phyloP scores from a whole-genome alignment of 805 yeast species.

The Teunomyces gatunensis region DNA sequence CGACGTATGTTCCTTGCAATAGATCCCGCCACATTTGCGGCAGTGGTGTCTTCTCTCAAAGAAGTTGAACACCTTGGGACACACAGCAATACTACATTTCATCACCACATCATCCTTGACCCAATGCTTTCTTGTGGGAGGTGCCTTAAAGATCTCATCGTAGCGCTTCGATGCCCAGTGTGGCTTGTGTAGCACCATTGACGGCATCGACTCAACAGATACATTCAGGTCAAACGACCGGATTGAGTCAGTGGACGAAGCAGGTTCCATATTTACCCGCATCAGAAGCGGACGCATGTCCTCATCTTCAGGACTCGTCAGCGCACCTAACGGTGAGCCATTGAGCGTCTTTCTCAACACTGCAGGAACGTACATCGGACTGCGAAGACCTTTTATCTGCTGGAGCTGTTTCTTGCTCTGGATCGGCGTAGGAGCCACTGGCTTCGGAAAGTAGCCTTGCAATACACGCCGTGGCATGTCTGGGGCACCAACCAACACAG shows the following conservation, averaged over 20 bases:
- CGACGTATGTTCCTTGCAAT: slow-evolving; percentile 65
- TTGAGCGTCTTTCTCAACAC: slow-evolving; percentile 55
- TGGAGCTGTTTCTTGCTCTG: slow-evolving; percentile 38
- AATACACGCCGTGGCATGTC: slow-evolving; percentile 13
- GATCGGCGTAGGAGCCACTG: neutral
- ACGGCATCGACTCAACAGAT: slow-evolving; percentile 24
- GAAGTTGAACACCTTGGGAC: slow-evolving; percentile 68
- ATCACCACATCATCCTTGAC: slow-evolving; percentile 61
- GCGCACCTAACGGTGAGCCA: slow-evolving; percentile 6
- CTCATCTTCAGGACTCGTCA: neutral
- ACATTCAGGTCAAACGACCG: slow-evolving; percentile 31
- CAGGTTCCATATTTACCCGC: neutral
- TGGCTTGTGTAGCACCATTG: slow-evolving; percentile 12
- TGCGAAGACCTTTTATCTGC: slow-evolving; percentile 76
- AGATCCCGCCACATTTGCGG: slow-evolving; percentile 80
- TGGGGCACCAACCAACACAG: slow-evolving; percentile 25
- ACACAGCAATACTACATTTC: slow-evolving; percentile 55
- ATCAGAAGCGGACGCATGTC: neutral
- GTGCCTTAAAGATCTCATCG: slow-evolving; percentile 29
- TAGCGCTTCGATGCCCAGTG: slow-evolving; percentile 13
- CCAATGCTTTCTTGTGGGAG: slow-evolving; percentile 69
- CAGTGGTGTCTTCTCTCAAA: slow-evolving; percentile 83
- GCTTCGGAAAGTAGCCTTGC: neutral
- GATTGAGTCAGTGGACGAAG: slow-evolving; percentile 21
- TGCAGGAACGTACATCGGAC: slow-evolving; percentile 89